Percentiles rank a stretch among this genome's conserved stretches.
phyloP scores from a whole-genome alignment of 306 rosid species.

The Inga oerstediana region DNA sequence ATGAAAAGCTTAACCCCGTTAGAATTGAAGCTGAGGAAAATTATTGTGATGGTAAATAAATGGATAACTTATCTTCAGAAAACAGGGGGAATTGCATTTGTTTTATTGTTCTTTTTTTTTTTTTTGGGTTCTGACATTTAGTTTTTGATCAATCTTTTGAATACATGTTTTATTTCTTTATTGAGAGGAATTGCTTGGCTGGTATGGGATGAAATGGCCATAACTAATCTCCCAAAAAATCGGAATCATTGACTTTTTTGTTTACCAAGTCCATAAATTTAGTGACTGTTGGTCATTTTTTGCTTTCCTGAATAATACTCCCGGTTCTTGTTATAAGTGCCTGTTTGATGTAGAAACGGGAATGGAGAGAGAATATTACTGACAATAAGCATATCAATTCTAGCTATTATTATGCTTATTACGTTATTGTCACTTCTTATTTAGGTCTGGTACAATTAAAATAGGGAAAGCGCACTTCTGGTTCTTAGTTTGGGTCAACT shows the following conservation, averaged over 20 bases:
- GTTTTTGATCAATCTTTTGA: too few species aligned
- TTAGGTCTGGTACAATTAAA: too few species aligned
- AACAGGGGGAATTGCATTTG: background rate
- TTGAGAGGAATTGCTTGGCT: background rate
- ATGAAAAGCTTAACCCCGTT: background rate
- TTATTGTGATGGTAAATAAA: background rate
- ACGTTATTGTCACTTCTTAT: too few species aligned
- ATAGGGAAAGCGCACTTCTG: too few species aligned
- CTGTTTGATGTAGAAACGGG: too few species aligned
- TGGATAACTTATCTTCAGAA: background rate
- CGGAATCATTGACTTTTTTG: background rate
- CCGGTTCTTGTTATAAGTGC: too few species aligned
- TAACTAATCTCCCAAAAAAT: background rate
- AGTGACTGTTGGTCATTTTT: background rate
- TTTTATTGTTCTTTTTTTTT: background rate
- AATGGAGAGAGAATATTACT: too few species aligned
- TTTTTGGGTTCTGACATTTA: background rate
- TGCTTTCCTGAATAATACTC: background rate
- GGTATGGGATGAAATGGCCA: background rate
- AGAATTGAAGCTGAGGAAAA: background rate
- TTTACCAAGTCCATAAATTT: background rate
- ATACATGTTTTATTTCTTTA: background rate
- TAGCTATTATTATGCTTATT: too few species aligned
- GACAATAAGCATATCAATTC: too few species aligned
- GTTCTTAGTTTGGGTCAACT: too few species aligned